Base-by-base conservation (phyloP, 352 stramenopile genomes). In the Pythium myriotylum region DNA sequence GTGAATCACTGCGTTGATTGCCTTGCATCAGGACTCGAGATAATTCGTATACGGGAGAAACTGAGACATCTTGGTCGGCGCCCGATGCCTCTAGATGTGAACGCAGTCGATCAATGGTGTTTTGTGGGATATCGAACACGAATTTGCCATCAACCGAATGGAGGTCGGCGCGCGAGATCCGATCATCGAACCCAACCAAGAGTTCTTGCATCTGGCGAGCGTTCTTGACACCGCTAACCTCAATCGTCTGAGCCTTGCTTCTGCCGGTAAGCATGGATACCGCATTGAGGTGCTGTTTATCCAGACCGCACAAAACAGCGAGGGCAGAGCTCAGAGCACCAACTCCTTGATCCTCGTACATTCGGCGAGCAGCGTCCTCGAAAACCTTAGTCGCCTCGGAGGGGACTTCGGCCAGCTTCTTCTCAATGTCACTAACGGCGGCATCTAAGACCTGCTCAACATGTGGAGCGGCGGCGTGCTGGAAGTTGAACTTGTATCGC, bases 181-280 rank as follows among this genome's bases (percentile, higher is more conserved):
- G 68, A 27, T 74, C 68, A 50, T 77, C 74, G 32, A 88, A 85
- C 1, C 65, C 65, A 17, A 59, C 50, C 20, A 90, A 66, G 45
- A 84, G 35, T 24, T 54, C 50, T 61, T 81, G 79, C 2, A 90
- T 59, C 27, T 89, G 71, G n/a, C 78, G 80, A 12, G 76, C 71
- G 49, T 58, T 65, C 46, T 68, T 37, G 17, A 85, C 50, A 19
- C 79, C 78, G 8, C 79, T 76, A 22, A 92, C 68, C 51, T 90
- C 46, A 20, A 94, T 62, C 14, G 85, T 94, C 62, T 91, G 76
- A 68, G 76, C 86, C 43, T 77, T 73, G 50, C 65, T 59, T 51
- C 80, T 77, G 47, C 83, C 85, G 23, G 79, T 89, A 50, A 94
- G 70, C 85, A 94, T 94, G 22, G 83, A 92, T 20, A 91, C 61